A percentile compares a stretch with the other conserved stretches of the same genome.
These are phyloP conservation scores for Agrocybe praecox DNA, from an alignment of 768 basidiomycete species.

Conservation along the genomic window DNA sequence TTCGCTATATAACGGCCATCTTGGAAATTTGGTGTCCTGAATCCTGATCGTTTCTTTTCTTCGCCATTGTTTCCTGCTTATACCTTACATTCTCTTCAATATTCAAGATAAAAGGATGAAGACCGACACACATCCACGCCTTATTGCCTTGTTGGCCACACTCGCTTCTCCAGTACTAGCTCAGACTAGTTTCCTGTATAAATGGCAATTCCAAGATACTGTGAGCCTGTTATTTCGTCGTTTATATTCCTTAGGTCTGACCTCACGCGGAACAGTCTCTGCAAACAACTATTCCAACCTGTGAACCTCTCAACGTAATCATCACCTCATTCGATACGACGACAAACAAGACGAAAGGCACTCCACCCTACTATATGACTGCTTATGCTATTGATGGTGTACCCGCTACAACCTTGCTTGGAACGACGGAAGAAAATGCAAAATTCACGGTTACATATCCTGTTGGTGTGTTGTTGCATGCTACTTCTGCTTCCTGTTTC, in stretches of 20 bases:
- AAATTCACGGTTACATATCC: constrained; percentile 41
- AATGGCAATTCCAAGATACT: constrained; percentile 10
- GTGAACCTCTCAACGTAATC: constrained; percentile 21
- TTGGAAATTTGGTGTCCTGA: background rate
- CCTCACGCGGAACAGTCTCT: background rate
- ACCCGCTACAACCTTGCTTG: constrained; percentile 35
- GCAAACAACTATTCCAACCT: constrained; percentile 22
- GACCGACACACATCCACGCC: background rate
- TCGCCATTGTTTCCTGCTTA: too few species aligned
- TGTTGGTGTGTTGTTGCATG: constrained; percentile 31
- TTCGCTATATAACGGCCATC: background rate
- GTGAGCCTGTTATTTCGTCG: background rate
- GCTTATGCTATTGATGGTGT: constrained; percentile 38
- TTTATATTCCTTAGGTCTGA: background rate
- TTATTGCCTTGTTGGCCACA: background rate
- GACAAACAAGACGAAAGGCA: constrained; percentile 16
- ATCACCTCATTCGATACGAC: constrained; percentile 20
- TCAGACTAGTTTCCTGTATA: constrained; percentile 9
- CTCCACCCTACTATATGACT: constrained; percentile 44
- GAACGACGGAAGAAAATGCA: constrained; percentile 30
- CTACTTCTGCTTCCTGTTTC: background rate
- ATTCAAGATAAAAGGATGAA: background rate
- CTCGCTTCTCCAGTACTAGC: background rate
- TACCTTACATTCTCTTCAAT: background rate
- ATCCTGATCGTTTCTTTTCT: background rate